Evolutionary conservation across 1,139 yeast species (phyloP), one percentile per base, ranked within the genome.

Genomic region (Magnusiomyces magnusii): DNA sequence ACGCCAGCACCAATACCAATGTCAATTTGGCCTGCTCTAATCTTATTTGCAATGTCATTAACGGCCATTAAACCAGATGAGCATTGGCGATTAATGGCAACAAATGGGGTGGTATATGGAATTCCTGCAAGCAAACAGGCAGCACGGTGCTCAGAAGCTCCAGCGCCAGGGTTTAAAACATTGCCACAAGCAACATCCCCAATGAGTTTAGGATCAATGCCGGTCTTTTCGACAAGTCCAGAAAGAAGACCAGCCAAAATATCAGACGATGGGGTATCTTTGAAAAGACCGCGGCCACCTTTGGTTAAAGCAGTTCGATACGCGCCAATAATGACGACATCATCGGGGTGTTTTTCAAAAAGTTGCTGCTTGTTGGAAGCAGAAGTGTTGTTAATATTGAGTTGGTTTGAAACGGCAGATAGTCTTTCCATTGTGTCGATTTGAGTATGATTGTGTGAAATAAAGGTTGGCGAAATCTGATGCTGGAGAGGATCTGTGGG

Each of bases 1-100:
- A 84, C 95, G 71, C 98, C 98, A 57, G 85, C 85, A 53, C 95
- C 98, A 60, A 92, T 78, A 63, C 98, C 98, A 69, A 93, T 80
- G 66, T 85, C 90, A 67, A 92, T 90, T 78, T 91, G 96, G 53
- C 97, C 97, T 62, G 82, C 77, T 67, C 79, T 78, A 71, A 92
- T 92, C 78, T 89, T 88, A 77, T 87, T 88, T 68, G 97, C 96
- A 69, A 92, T 82, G 71, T 87, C 95, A 66, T 88, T 86, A 51
- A 91, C 83, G 25, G 97, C 95, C 81, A 91, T 87, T 67, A 92
- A 79, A 54, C 97, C 97, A 1, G 96, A 88, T 10, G 97, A 89
- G 75, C 98, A 92, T 75, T 90, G 97, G 76, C 98, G 84, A 79
- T 92, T 92, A 65, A 92, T 69, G 34, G 96, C 93, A 67, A 84